Conservation (phyloP, 1,284 basidiomycete species). For the Cutaneotrichosporon mucoides region DNA sequence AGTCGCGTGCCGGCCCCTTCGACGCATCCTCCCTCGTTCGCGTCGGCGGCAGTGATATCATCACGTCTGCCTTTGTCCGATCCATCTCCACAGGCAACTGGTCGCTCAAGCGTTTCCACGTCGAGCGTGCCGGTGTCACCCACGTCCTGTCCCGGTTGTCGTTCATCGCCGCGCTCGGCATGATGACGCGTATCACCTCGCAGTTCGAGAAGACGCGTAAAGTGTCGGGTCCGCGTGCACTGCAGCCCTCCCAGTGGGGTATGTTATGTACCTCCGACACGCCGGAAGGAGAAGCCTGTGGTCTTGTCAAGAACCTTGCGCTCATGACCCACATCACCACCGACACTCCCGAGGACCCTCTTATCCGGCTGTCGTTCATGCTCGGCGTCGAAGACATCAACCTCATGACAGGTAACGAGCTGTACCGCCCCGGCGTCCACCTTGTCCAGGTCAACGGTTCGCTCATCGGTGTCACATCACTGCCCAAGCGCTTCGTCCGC, state of each 20-base stretch:
- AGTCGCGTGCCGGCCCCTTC: constrained; percentile 89
- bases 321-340: constrained; percentile 99
- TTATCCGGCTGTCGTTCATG: constrained; percentile 84
- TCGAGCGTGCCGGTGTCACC: constrained; percentile 98
- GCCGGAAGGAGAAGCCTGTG: constrained; percentile 99
- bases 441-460: constrained; percentile 97
- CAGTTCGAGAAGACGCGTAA: constrained; percentile 99
- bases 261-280: constrained; percentile 98
- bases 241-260: constrained; percentile 99
- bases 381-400: constrained; percentile 96
- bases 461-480: constrained; percentile 87
- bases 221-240: constrained; percentile 92
- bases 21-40: constrained; percentile 71
- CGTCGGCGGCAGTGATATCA: constrained; percentile 62
- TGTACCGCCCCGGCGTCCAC: constrained; percentile 86
- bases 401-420: constrained; percentile 88
- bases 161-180: constrained; percentile 96
- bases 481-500: constrained; percentile 78
- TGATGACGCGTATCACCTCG: constrained; percentile 99
- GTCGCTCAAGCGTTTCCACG: constrained; percentile 99
- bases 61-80: constrained; percentile 93
- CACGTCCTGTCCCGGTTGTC: constrained; percentile 93
- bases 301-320: constrained; percentile 96
- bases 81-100: constrained; percentile 99
- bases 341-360: constrained; percentile 94